phyloP scores from a whole-genome alignment of 2,329 filamentous ascomycete species.

The Gaeumannomyces tritici region DNA sequence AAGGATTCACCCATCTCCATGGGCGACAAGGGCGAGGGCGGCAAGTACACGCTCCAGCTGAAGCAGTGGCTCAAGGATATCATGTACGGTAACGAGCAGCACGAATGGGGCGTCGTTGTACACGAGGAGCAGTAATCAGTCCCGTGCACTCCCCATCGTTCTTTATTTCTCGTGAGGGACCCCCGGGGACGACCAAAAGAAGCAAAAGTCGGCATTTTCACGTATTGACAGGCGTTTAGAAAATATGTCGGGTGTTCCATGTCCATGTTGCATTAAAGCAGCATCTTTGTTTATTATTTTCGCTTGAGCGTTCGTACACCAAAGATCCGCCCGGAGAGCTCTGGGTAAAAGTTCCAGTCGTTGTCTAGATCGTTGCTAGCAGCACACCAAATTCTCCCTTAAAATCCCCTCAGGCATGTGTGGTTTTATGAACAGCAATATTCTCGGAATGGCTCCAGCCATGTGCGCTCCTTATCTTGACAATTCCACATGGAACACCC shows the following conservation, averaged over 20 bases:
- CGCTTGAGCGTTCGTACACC: not conserved
- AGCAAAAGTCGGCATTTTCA: not conserved
- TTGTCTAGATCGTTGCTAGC: no score
- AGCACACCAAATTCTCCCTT: not conserved
- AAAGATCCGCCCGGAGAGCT: not conserved
- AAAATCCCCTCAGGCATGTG: no score
- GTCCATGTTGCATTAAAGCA: not conserved
- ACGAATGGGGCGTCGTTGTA: slow-evolving; percentile 62
- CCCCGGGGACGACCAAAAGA: not conserved
- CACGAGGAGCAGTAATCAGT: slow-evolving; percentile 36
- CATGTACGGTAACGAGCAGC: slow-evolving; percentile 62
- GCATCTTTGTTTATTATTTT: not conserved
- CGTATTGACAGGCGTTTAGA: not conserved
- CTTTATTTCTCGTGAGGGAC: not conserved
- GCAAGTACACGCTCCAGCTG: slow-evolving; percentile 48
- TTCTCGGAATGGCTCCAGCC: no score
- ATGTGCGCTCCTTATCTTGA: no score
- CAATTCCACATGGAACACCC: no score
- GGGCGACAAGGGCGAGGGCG: slow-evolving; percentile 40
- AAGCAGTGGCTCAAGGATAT: slow-evolving; percentile 62
- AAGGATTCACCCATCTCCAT: slow-evolving; percentile 54
- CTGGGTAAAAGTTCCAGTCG: no score
- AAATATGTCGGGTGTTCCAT: not conserved
- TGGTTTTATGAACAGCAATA: no score
- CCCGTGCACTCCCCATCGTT: no score